These are phyloP conservation scores for Fusarium papillatum DNA, from an alignment of 2,329 filamentous ascomycete genomes.

Conservation along the genomic window DNA sequence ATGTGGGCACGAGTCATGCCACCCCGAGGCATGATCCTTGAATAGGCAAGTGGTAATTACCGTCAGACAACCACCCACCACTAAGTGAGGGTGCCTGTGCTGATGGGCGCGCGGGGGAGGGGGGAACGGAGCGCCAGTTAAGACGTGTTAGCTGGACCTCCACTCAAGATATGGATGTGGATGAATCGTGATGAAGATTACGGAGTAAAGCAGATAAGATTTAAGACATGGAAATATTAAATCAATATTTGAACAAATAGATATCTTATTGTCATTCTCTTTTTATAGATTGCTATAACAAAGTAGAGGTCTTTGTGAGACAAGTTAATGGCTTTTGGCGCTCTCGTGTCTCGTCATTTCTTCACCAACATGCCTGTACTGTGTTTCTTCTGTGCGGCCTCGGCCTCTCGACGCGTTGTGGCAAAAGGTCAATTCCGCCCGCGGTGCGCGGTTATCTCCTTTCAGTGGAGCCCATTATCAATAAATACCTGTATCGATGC, in stretches of 20 bases:
- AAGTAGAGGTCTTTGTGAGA: background rate
- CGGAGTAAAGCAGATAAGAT: background rate
- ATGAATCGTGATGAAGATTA: background rate
- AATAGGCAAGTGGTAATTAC: slow-evolving; percentile 3
- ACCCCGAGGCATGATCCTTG: background rate
- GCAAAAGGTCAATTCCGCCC: background rate
- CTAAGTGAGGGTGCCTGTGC: background rate
- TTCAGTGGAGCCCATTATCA: slow-evolving; percentile 30
- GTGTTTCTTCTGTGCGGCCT: background rate
- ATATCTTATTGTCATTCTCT: background rate
- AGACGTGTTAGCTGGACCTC: background rate
- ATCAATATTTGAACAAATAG: background rate
- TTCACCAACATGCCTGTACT: background rate
- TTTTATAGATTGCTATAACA: too few species aligned
- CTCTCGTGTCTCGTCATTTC: background rate
- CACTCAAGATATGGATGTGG: background rate
- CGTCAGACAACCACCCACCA: background rate
- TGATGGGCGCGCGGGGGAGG: background rate
- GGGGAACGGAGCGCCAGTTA: background rate
- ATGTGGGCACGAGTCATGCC: background rate
- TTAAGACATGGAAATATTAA: background rate
- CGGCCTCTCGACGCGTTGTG: slow-evolving; percentile 24
- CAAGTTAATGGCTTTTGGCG: background rate
- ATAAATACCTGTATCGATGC: slow-evolving; percentile 16
- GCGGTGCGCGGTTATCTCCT: slow-evolving; percentile 40